These are phyloP conservation scores for Tuber indicum DNA, from an alignment of 495 filamentous ascomycete genomes.

Conservation along the genomic window DNA sequence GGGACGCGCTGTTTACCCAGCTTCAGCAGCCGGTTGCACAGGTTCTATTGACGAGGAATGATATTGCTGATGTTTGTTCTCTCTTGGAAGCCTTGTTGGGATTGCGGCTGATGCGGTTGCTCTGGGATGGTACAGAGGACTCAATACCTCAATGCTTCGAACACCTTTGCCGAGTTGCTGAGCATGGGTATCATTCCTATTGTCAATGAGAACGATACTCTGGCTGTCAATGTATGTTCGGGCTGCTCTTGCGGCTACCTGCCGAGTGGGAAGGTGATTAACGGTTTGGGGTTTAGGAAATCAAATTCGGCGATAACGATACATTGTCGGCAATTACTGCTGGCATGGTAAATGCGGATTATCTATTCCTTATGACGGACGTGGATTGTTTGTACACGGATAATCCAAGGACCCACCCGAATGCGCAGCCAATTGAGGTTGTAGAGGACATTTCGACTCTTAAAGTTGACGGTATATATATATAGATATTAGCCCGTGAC, in stretches of 20 bases:
- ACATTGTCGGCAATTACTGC: conserved; percentile 94
- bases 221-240: conserved; percentile 67
- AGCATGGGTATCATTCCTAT: conserved; percentile 97
- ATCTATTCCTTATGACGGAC: conserved; percentile 97
- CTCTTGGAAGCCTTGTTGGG: not conserved
- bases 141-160: conserved; percentile 93
- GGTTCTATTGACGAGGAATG: conserved; percentile 89
- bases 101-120: conserved; percentile 25
- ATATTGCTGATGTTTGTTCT: conserved; percentile 78
- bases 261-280: conserved; percentile 12
- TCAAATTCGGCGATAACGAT: conserved; percentile 99
- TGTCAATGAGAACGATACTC: conserved; percentile 96
- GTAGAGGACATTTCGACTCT: conserved; percentile 81
- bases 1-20: conserved; percentile 86
- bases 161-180: conserved; percentile 80
- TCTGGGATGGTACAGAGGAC: conserved; percentile 56
- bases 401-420: conserved; percentile 76
- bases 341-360: conserved; percentile 93
- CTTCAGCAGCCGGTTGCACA: conserved; percentile 85
- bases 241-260: not conserved
- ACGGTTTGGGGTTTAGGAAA: conserved; percentile 55
- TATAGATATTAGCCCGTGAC: not conserved
- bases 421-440: conserved; percentile 83
- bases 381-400: conserved; percentile 96
- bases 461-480: conserved; percentile 64